Evolutionary conservation across 2,329 filamentous ascomycete species (phyloP).

Genomic region (Balansia obtecta): DNA sequence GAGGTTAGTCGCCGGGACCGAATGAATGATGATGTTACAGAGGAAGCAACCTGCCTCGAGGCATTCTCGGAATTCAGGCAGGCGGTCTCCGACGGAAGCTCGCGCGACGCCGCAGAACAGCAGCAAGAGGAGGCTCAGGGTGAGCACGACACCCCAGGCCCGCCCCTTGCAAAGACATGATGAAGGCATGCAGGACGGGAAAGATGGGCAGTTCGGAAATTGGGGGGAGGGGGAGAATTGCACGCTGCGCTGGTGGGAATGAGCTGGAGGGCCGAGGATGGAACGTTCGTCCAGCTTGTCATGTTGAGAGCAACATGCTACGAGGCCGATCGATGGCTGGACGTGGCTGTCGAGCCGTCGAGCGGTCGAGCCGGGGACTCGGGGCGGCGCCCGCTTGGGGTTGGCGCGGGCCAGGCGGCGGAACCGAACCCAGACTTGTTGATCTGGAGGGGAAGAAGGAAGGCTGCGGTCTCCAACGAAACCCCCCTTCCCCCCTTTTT

Average conservation of each 20-base stretch:
- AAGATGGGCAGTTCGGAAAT: neutral
- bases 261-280: neutral
- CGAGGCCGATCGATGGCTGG: neutral
- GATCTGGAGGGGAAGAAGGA: no score
- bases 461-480: neutral
- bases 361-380: no score
- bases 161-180: constrained; percentile 22
- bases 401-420: no score
- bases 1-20: neutral
- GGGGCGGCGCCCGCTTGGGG: no score
- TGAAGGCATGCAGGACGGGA: constrained; percentile 16
- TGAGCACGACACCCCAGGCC: constrained; percentile 19
- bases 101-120: constrained; percentile 32
- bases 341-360: no score
- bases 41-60: constrained; percentile 47
- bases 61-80: constrained; percentile 81
- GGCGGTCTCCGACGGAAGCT: constrained; percentile 71
- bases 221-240: neutral
- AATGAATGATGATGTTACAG: constrained; percentile 8
- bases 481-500: neutral
- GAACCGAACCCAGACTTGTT: no score
- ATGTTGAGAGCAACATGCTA: neutral
- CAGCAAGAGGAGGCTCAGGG: constrained; percentile 23
- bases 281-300: neutral
- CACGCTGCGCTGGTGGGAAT: neutral